A percentile compares a stretch with the other conserved stretches of the same genome.
Evolutionary conservation across 164 flowering plant genomes (phyloP).

Genomic region (Dillenia suffruticosa): DNA sequence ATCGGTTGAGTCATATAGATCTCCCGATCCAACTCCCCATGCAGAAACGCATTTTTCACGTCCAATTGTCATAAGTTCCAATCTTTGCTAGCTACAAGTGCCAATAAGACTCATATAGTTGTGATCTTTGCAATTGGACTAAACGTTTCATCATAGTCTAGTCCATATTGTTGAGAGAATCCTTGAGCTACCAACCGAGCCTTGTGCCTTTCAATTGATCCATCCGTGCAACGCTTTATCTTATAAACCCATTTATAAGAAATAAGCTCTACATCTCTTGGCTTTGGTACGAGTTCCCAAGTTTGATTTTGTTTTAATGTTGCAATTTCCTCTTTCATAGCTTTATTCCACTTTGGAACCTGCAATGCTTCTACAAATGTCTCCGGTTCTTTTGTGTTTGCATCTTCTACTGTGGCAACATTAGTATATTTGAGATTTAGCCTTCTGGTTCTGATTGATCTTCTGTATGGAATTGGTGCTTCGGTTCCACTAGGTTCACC

Average conservation of each 20-base stretch:
- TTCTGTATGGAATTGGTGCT: too few relatives aligned
- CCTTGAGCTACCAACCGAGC: too few relatives aligned
- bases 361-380: not conserved
- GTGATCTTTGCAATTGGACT: not conserved
- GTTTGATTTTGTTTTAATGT: not conserved
- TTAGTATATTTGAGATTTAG: not conserved
- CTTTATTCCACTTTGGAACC: not conserved
- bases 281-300: not conserved
- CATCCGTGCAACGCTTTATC: not conserved
- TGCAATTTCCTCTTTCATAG: too few relatives aligned
- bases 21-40: not conserved
- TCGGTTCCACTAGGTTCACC: too few relatives aligned
- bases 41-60: not conserved
- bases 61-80: not conserved
- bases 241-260: too few relatives aligned
- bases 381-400: not conserved
- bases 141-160: too few relatives aligned
- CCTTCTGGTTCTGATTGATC: too few relatives aligned
- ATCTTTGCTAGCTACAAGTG: slow-evolving; percentile 4
- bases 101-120: not conserved
- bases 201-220: not conserved
- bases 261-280: not conserved
- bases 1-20: too few relatives aligned
- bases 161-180: too few relatives aligned
- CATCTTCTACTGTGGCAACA: not conserved